phyloP scores from a whole-genome alignment of 2,329 filamentous ascomycete species.

The Plectosphaerella sp. region DNA sequence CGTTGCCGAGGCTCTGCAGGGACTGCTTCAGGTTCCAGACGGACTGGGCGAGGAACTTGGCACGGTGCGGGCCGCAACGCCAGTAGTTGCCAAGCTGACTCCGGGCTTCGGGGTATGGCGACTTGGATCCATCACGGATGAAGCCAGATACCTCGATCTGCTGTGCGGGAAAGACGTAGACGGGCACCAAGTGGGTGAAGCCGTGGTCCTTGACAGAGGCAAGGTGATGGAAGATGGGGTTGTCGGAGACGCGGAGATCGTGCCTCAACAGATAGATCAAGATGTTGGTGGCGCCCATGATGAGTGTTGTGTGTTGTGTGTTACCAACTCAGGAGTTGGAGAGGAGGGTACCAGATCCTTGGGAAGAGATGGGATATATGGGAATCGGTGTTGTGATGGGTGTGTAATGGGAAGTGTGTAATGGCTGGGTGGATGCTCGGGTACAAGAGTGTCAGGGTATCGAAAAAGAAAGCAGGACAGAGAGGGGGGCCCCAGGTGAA shows the following conservation, averaged over 20 bases:
- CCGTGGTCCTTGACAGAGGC: conserved; percentile 43
- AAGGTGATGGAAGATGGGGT: conserved; percentile 63
- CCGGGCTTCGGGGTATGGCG: conserved; percentile 65
- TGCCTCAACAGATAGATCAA: conserved; percentile 69
- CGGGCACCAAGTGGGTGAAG: conserved; percentile 66
- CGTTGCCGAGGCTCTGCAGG: conserved; percentile 55
- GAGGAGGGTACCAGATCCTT: too few species aligned
- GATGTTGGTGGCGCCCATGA: conserved; percentile 39
- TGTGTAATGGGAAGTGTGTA: neutral
- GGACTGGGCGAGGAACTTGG: conserved; percentile 67
- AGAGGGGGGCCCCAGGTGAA: neutral
- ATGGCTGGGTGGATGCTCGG: neutral
- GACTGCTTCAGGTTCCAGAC: conserved; percentile 67
- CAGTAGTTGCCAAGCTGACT: conserved; percentile 64
- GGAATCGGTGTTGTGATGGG: too few species aligned
- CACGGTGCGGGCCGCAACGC: conserved; percentile 68
- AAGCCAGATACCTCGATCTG: conserved; percentile 76
- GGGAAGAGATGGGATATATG: too few species aligned
- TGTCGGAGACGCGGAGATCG: conserved; percentile 70
- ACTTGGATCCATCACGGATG: conserved; percentile 46
- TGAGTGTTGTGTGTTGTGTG: neutral
- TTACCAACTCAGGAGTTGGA: too few species aligned
- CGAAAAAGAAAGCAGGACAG: neutral
- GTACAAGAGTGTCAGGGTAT: too few species aligned
- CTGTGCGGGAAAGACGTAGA: conserved; percentile 64